These are phyloP conservation scores for Russula olivacea DNA, from an alignment of 768 basidiomycete species.

Conservation along the genomic window DNA sequence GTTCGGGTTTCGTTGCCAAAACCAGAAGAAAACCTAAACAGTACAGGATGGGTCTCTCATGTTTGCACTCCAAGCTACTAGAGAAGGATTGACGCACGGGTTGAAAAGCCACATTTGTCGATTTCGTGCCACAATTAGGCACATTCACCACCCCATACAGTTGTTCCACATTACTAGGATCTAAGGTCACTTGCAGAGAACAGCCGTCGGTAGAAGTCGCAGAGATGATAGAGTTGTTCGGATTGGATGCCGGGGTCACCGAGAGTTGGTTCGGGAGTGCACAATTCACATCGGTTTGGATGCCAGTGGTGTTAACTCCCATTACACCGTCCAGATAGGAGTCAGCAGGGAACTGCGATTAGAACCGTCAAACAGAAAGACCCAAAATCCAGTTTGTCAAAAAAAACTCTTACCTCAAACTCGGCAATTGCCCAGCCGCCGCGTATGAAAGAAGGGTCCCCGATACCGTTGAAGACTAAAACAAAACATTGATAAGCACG, in stretches of 20 bases:
- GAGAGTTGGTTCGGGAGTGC: conserved; percentile 32
- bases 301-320: conserved; percentile 45
- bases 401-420: conserved; percentile 39
- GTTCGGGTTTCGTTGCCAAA: conserved; percentile 36
- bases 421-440: conserved; percentile 48
- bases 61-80: background rate
- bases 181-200: conserved; percentile 33
- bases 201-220: conserved; percentile 50
- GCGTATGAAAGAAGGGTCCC: conserved; percentile 54
- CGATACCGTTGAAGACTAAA: conserved; percentile 40
- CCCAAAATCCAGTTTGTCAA: background rate
- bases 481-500: conserved; percentile 41
- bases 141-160: conserved; percentile 48
- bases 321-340: conserved; percentile 48
- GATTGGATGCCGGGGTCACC: conserved; percentile 24
- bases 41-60: background rate
- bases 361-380: background rate
- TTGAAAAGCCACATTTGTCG: conserved; percentile 36
- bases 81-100: conserved; percentile 31
- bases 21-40: conserved; percentile 58
- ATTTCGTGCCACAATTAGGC: conserved; percentile 30
- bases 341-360: conserved; percentile 39
- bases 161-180: conserved; percentile 34
- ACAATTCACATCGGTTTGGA: conserved; percentile 46
- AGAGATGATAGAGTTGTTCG: conserved; percentile 35